Percentiles rank a stretch among this genome's conserved stretches.
Evolutionary conservation across 805 yeast genomes (phyloP).

Genomic region (Candida morakotiae): DNA sequence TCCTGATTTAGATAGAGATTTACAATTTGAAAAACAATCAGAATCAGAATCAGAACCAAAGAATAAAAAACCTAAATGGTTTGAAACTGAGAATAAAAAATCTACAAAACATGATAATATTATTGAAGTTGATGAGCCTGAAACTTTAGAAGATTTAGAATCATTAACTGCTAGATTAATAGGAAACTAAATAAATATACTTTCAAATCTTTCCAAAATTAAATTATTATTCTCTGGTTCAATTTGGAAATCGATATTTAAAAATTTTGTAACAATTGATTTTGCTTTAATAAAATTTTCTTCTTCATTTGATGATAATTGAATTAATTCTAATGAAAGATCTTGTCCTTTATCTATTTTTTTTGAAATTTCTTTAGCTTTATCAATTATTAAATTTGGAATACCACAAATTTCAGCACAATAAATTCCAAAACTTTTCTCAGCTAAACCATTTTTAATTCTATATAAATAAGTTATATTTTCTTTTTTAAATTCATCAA

Average conservation of each 20-base stretch:
- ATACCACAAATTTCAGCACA: conserved; percentile 8
- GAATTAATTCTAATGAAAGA: conserved; percentile 2
- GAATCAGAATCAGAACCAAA: conserved; percentile 33
- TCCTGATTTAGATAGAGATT: conserved; percentile 43
- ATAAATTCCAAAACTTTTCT: conserved; percentile 9
- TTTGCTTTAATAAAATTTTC: conserved; percentile 2
- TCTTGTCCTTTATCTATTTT: conserved; percentile 5
- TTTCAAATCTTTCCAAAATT: neutral
- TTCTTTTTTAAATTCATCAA: neutral
- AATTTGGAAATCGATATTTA: conserved; percentile 2
- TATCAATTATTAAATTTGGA: conserved; percentile 1
- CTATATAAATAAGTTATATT: conserved; percentile 7
- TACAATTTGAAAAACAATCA: conserved; percentile 34
- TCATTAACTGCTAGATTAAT: conserved; percentile 64
- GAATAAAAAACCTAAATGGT: conserved; percentile 47
- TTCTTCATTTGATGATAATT: conserved; percentile 6
- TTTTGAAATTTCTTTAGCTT: conserved; percentile 6
- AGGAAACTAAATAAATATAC: conserved; percentile 8
- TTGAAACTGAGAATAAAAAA: conserved; percentile 30
- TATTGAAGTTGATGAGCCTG: conserved; percentile 81
- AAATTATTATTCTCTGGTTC: neutral
- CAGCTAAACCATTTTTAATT: conserved; percentile 4
- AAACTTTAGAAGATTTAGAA: conserved; percentile 90
- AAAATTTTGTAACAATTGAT: conserved; percentile 5
- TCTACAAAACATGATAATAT: conserved; percentile 32